Evolutionary conservation across 148 eudicot species (phyloP), one percentile per base, ranked within the genome.

Genomic region (Diospyros lotus): DNA sequence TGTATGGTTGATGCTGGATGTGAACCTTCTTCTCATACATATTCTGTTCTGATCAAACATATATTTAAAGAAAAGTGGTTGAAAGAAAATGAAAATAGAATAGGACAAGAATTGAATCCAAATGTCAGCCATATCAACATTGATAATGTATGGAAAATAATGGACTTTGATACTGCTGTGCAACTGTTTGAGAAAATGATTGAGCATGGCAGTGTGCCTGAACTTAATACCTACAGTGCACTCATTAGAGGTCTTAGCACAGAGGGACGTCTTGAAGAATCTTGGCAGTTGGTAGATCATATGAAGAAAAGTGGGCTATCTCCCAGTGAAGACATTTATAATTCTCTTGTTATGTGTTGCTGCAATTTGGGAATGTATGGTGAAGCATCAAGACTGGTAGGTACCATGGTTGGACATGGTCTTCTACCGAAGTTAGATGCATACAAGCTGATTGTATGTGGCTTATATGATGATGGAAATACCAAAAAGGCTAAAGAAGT

Each of bases 391-490:
- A 68, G 75, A 73, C 55, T 86, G 72, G 77, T 87, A 14, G 76
- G 87, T 76, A 38, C 73, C 64, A 84, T 90, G 87, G 72, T 82
- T 40, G 58, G 73, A 68, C 61, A 41, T 76, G 91, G 88, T 74
- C 66, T 80, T 71, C 74, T 89, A 71, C 97, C 94, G 4, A 80
- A 80, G 69, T 48, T 93, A 72, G 87, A 87, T 60, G 80, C 85
- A 48, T 90, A 77, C 69, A 83, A 74, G 73, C 58, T 83, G 66
- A 82, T 92, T 82, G 78, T 92, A 42, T 90, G 86, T 77, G 96
- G 93, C 68, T 80, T 93, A 65, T 90, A 70, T 87, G 93, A 84
- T 6, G 80, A 66, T 50, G 90, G 90, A 66, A 76, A 81, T 69
- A 42, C 51, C 9, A 85, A 86, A 76, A 82, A 79, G 76, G 96